phyloP scores from a whole-genome alignment of 306 rosid genomes.

The Senna tora region DNA sequence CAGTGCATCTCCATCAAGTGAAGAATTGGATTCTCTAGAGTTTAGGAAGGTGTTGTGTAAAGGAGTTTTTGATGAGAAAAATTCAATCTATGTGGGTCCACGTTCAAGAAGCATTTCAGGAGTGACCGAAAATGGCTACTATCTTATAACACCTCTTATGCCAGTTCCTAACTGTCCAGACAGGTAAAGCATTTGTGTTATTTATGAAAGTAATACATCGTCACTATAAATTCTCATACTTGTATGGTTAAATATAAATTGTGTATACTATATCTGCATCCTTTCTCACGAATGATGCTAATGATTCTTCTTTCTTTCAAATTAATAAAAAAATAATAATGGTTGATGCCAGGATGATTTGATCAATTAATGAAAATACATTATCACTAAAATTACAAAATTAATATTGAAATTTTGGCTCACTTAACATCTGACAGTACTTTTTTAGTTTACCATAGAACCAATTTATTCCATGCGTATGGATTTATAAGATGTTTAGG shows the following conservation, averaged over 20 bases:
- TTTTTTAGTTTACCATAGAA: not conserved
- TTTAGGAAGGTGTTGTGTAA: constrained; percentile 74
- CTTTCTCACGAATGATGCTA: not conserved
- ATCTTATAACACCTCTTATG: constrained; percentile 81
- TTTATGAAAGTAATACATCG: constrained; percentile 24
- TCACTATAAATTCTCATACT: not conserved
- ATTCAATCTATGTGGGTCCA: constrained; percentile 84
- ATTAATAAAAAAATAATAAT: not conserved
- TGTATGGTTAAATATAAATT: not conserved
- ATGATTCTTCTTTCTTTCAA: not conserved
- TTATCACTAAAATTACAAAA: not conserved
- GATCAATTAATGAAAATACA: constrained; percentile 9
- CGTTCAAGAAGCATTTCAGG: constrained; percentile 99
- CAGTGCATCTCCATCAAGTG: constrained; percentile 46
- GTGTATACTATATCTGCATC: not conserved
- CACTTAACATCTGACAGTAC: not conserved
- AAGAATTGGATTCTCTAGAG: constrained; percentile 67
- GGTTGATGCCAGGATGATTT: not conserved
- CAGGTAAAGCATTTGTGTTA: constrained; percentile 54
- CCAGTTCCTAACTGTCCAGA: constrained; percentile 59
- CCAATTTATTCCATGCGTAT: not conserved
- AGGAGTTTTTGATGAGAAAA: constrained; percentile 80
- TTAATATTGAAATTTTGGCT: not conserved
- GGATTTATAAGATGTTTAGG: not conserved
- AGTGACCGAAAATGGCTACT: constrained; percentile 92